These are phyloP conservation scores for Eutreptiella sp. DNA, from an alignment of 208 protist genomes.

Conservation along the genomic window DNA sequence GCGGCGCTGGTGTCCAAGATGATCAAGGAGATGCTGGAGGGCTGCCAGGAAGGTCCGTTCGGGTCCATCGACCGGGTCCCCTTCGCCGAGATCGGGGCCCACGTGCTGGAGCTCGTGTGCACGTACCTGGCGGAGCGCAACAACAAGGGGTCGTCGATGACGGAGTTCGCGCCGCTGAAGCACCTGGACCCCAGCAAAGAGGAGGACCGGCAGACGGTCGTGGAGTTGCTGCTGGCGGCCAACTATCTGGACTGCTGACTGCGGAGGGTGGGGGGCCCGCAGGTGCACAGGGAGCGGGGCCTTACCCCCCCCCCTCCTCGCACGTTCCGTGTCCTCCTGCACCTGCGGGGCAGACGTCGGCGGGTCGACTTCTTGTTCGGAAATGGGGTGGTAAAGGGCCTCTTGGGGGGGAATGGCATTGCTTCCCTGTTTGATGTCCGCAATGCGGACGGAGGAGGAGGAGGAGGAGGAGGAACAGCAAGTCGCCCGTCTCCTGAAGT, in stretches of 20 bases:
- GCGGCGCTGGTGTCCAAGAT: background rate
- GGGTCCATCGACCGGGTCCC: background rate
- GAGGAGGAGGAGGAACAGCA: too few species aligned
- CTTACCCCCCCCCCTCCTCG: too few species aligned
- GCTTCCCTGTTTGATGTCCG: too few species aligned
- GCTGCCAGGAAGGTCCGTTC: background rate
- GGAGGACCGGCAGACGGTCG: background rate
- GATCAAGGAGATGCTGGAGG: background rate
- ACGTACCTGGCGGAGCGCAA: background rate
- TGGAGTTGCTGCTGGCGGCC: background rate
- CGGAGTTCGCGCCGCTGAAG: background rate
- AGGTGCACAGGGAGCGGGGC: too few species aligned
- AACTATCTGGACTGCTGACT: slow-evolving; percentile 17
- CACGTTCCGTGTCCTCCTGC: too few species aligned
- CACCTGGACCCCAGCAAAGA: slow-evolving; percentile 1
- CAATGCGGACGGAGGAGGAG: too few species aligned
- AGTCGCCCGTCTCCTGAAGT: too few species aligned
- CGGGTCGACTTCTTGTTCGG: too few species aligned
- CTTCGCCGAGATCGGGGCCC: background rate
- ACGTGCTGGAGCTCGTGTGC: slow-evolving; percentile 10
- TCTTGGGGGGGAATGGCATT: too few species aligned
- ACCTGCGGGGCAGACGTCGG: too few species aligned
- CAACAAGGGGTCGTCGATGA: background rate
- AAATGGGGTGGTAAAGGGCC: too few species aligned
- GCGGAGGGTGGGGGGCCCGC: too few species aligned